Evolutionary conservation across 2,329 filamentous ascomycete species (phyloP).

Genomic region (Alternaria sp.): DNA sequence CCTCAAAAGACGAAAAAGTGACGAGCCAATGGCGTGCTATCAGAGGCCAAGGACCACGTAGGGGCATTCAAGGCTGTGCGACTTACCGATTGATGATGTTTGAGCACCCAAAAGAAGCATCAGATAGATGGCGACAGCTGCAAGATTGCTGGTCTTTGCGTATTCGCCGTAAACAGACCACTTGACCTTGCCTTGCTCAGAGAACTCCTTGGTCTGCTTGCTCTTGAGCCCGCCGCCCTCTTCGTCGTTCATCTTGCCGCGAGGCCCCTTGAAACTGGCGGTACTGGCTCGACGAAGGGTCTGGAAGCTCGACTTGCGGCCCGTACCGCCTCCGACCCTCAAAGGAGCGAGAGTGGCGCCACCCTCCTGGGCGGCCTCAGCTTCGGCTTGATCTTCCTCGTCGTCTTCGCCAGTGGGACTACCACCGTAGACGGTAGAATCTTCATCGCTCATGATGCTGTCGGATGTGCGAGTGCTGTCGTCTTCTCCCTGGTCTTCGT

Average conservation of each 20-base stretch:
- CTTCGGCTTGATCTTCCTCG: conserved; percentile 59
- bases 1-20: conserved; percentile 21
- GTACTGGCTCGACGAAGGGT: conserved; percentile 90
- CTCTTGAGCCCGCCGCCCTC: conserved; percentile 77
- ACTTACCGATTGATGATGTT: conserved; percentile 76
- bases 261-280: conserved; percentile 84
- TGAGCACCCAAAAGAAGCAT: conserved; percentile 79
- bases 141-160: conserved; percentile 89
- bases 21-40: conserved; percentile 20
- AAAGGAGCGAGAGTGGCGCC: conserved; percentile 76
- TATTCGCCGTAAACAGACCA: conserved; percentile 96
- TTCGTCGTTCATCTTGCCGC: conserved; percentile 84
- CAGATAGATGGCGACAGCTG: conserved; percentile 82
- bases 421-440: conserved; percentile 62
- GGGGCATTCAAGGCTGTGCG: not conserved
- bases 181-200: conserved; percentile 96
- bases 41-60: too few species aligned
- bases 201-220: conserved; percentile 84
- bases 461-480: conserved; percentile 57
- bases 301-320: conserved; percentile 70
- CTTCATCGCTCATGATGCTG: conserved; percentile 71
- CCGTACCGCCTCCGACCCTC: conserved; percentile 62
- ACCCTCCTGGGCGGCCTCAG: conserved; percentile 70
- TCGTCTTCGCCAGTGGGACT: conserved; percentile 57
- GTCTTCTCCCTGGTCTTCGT: conserved; percentile 54